phyloP scores from a whole-genome alignment of 2,329 filamentous ascomycete species.

The Aspergillus arachidicola region DNA sequence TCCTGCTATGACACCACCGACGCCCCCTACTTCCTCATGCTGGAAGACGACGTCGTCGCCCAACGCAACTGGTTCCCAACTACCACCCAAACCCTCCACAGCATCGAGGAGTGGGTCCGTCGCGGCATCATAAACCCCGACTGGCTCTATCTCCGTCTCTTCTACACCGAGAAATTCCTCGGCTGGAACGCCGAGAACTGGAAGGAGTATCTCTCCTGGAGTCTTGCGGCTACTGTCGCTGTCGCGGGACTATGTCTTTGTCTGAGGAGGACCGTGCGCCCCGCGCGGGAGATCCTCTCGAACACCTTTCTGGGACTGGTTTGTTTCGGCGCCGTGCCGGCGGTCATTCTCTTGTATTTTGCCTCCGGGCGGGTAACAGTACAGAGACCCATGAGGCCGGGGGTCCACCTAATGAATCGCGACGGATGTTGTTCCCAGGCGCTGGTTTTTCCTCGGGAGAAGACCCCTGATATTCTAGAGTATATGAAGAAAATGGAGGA shows the following conservation, averaged over 20 bases:
- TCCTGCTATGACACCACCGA: conserved; percentile 41
- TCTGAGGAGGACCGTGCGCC: conserved; percentile 18
- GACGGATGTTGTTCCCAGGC: conserved; percentile 51
- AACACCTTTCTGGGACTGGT: conserved; percentile 30
- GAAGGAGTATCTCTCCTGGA: conserved; percentile 40
- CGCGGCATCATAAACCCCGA: conserved; percentile 16
- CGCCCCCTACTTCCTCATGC: conserved; percentile 47
- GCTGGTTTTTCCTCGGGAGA: conserved; percentile 44
- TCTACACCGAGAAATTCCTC: conserved; percentile 51
- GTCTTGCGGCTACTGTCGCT: conserved; percentile 24
- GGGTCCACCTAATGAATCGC: conserved; percentile 45
- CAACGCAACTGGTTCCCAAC: conserved; percentile 51
- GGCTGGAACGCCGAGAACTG: conserved; percentile 50
- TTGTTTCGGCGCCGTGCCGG: conserved; percentile 32
- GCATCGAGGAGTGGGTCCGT: conserved; percentile 29
- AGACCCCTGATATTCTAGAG: conserved; percentile 19
- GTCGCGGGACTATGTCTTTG: conserved; percentile 22
- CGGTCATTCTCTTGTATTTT: conserved; percentile 43
- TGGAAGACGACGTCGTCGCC: conserved; percentile 53
- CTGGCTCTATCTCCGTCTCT: conserved; percentile 49
- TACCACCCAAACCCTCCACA: conserved; percentile 40
- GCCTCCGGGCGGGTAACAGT: conserved; percentile 45
- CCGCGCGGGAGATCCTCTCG: conserved; percentile 20
- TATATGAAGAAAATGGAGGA: conserved; percentile 19
- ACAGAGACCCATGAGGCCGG: conserved; percentile 34